phyloP scores from a whole-genome alignment of 495 filamentous ascomycete species.

The Penicillium riverlandense region DNA sequence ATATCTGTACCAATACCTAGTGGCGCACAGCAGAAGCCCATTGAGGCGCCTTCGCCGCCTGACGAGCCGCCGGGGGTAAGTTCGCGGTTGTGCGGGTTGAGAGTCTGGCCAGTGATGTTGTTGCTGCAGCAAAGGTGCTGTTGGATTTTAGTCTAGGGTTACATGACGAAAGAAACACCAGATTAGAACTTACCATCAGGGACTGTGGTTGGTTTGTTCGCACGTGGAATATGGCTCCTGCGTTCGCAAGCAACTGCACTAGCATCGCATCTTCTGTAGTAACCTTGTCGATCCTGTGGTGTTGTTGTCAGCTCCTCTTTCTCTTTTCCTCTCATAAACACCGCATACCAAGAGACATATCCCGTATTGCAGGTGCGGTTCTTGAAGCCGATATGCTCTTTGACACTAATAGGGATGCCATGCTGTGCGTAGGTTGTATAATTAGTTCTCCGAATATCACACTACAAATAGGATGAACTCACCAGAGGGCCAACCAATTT shows the following conservation, averaged over 20 bases:
- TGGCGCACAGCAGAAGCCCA: conserved; percentile 52
- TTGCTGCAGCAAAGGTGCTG: conserved; percentile 33
- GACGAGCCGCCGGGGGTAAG: conserved; percentile 55
- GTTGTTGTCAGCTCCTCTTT: not conserved
- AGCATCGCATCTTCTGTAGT: conserved; percentile 28
- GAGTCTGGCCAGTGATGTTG: not conserved
- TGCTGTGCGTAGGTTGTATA: conserved; percentile 43
- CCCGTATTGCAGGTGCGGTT: conserved; percentile 32
- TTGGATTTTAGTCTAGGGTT: not conserved
- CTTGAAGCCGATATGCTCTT: conserved; percentile 60
- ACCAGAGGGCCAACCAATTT: conserved; percentile 34
- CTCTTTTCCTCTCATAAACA: not conserved
- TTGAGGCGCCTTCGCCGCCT: conserved; percentile 62
- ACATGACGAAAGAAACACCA: too few species aligned
- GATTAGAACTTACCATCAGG: conserved; percentile 27
- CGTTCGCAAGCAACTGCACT: conserved; percentile 24
- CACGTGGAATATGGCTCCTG: conserved; percentile 53
- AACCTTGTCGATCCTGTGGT: conserved; percentile 25
- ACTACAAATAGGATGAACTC: not conserved
- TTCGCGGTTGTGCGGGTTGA: conserved; percentile 55
- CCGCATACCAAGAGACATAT: conserved; percentile 31
- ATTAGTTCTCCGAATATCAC: not conserved
- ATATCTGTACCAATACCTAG: conserved; percentile 63
- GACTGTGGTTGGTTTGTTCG: conserved; percentile 58
- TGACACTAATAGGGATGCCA: conserved; percentile 58